phyloP scores from a whole-genome alignment of 2,329 filamentous ascomycete genomes.

The Biscogniauxia sp. region DNA sequence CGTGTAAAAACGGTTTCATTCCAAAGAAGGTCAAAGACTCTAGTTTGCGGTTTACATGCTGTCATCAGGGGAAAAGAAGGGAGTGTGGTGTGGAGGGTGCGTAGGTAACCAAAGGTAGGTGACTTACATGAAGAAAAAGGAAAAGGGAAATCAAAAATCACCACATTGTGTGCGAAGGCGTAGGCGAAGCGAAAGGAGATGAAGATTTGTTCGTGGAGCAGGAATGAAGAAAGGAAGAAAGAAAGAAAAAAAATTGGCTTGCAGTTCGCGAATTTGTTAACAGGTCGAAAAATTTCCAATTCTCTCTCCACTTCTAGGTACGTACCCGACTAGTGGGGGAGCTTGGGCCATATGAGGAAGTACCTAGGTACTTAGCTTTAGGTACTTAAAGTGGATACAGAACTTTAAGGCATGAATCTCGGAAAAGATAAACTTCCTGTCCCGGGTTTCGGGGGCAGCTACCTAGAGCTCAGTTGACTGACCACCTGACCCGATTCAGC shows the following conservation, averaged over 20 bases:
- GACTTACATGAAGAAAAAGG: constrained; percentile 25
- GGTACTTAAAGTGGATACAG: no score
- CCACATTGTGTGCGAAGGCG: no score
- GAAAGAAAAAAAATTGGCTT: constrained; percentile 18
- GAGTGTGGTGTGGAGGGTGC: background rate
- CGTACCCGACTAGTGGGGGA: background rate
- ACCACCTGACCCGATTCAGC: background rate
- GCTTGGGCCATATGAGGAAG: background rate
- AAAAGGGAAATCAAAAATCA: background rate
- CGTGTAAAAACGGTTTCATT: constrained; percentile 89
- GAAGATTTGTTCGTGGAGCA: background rate
- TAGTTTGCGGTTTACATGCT: constrained; percentile 75
- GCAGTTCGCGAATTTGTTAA: background rate
- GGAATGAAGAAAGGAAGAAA: no score
- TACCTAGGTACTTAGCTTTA: no score
- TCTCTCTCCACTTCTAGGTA: background rate
- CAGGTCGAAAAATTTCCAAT: background rate
- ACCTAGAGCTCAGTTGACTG: background rate
- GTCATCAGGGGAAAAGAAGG: constrained; percentile 60
- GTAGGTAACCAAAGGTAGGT: no score
- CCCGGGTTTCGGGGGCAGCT: background rate
- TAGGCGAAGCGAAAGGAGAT: no score
- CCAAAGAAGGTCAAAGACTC: constrained; percentile 87
- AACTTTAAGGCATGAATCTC: background rate
- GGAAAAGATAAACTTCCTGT: background rate